phyloP scores from a whole-genome alignment of 768 basidiomycete species.

The Chalciporus chontae region DNA sequence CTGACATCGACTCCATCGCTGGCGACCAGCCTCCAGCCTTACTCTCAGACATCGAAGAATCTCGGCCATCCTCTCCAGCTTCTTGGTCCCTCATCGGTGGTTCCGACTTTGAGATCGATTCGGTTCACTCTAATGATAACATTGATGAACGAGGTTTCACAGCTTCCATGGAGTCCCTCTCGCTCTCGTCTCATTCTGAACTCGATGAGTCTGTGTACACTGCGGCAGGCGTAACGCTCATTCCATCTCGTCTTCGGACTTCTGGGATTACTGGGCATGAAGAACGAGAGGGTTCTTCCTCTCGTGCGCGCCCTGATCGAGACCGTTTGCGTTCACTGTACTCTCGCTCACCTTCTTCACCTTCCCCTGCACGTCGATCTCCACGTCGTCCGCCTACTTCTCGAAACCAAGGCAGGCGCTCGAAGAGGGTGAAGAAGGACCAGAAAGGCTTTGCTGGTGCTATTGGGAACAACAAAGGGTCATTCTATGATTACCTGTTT shows the following conservation, averaged over 20 bases:
- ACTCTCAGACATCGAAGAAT: conserved; percentile 27
- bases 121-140: conserved; percentile 25
- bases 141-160: conserved; percentile 31
- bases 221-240: conserved; percentile 1
- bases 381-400: conserved; percentile 21
- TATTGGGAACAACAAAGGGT: conserved; percentile 12
- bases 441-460: conserved; percentile 15
- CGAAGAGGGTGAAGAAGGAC: conserved; percentile 16
- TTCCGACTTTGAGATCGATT: conserved; percentile 30
- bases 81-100: conserved; percentile 38
- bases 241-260: conserved; percentile 2
- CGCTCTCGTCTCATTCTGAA: conserved; percentile 29
- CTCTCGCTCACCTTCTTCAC: conserved; percentile 47
- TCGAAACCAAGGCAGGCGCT: conserved; percentile 14
- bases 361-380: conserved; percentile 46
- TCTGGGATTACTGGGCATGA: neutral
- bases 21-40: conserved; percentile 9
- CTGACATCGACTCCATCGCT: conserved; percentile 24
- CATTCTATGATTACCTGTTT: conserved; percentile 47
- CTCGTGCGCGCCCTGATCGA: conserved; percentile 18
- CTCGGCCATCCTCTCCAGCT: conserved; percentile 29
- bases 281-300: conserved; percentile 11
- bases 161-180: conserved; percentile 33
- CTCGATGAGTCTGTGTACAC: conserved; percentile 13
- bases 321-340: conserved; percentile 31